Evolutionary conservation across 495 filamentous ascomycete species (phyloP).

Genomic region (Daldinia childiae): DNA sequence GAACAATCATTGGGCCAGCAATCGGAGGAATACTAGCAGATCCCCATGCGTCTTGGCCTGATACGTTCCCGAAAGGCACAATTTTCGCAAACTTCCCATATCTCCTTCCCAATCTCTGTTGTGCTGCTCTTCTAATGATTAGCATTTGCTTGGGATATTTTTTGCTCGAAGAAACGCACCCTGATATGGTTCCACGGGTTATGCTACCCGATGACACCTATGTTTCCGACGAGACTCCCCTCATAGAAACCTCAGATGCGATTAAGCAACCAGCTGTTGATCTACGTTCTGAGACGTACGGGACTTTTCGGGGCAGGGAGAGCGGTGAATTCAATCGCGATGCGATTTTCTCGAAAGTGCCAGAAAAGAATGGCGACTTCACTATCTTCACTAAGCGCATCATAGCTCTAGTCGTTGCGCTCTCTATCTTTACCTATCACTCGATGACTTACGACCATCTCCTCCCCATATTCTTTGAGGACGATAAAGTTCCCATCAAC

Average conservation of each 20-base stretch:
- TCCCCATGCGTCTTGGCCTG: conserved; percentile 73
- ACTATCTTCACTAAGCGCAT: conserved; percentile 72
- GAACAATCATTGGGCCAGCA: conserved; percentile 83
- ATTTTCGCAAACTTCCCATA: conserved; percentile 83
- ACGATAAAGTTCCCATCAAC: conserved; percentile 57
- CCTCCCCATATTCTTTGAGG: conserved; percentile 84
- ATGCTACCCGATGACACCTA: conserved; percentile 62
- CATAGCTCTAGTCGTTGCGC: conserved; percentile 72
- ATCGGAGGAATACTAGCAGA: conserved; percentile 83
- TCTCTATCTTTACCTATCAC: conserved; percentile 87
- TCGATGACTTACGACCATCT: conserved; percentile 89
- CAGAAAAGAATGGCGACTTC: conserved; percentile 46
- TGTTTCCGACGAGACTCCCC: conserved; percentile 70
- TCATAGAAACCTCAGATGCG: conserved; percentile 75
- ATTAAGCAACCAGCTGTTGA: conserved; percentile 75
- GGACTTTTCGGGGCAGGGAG: conserved; percentile 72
- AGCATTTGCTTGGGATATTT: conserved; percentile 79
- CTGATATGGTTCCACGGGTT: conserved; percentile 74
- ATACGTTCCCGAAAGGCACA: conserved; percentile 67
- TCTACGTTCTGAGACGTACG: conserved; percentile 78
- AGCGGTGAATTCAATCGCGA: conserved; percentile 61
- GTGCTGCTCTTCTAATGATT: conserved; percentile 73
- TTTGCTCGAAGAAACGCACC: conserved; percentile 81
- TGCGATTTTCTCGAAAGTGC: conserved; percentile 39
- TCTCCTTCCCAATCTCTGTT: conserved; percentile 82